Conservation (phyloP, 345 rosid species). For the Microthlaspi erraticum region DNA sequence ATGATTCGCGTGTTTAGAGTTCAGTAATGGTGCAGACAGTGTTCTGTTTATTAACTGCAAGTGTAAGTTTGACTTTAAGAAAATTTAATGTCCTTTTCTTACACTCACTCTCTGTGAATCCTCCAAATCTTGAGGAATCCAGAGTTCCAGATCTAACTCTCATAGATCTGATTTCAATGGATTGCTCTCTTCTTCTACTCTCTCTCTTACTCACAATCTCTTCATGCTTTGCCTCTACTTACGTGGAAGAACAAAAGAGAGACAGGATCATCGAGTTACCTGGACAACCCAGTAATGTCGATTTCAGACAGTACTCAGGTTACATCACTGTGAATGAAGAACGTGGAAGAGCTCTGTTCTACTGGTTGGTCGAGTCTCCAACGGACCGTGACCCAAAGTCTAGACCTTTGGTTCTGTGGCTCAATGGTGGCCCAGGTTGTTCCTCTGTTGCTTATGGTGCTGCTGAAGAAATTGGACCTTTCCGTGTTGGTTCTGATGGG, state of each 20-base stretch:
- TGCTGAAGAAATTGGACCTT: constrained; percentile 94
- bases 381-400: constrained; percentile 61
- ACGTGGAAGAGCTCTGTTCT: constrained; percentile 91
- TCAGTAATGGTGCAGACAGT: constrained; percentile 3
- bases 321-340: constrained; percentile 74
- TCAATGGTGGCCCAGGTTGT: constrained; percentile 96
- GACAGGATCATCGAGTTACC: constrained; percentile 77
- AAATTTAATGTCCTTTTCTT: constrained; percentile 5
- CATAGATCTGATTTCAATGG: constrained; percentile 45
- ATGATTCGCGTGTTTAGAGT: too few relatives aligned
- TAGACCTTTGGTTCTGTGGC: constrained; percentile 90
- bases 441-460: constrained; percentile 95
- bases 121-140: constrained; percentile 38
- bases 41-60: constrained; percentile 43
- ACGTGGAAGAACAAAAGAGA: constrained; percentile 57
- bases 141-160: constrained; percentile 35
- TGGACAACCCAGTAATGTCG: constrained; percentile 79
- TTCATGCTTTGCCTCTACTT: constrained; percentile 41
- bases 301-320: constrained; percentile 82
- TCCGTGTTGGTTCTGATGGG: constrained; percentile 76
- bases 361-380: constrained; percentile 89
- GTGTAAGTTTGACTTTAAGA: constrained; percentile 35
- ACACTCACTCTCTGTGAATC: constrained; percentile 15
- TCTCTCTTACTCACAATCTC: constrained; percentile 36
- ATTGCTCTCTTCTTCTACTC: constrained; percentile 28